phyloP scores from a whole-genome alignment of 257 asterid genomes.

The Datura wrightii region DNA sequence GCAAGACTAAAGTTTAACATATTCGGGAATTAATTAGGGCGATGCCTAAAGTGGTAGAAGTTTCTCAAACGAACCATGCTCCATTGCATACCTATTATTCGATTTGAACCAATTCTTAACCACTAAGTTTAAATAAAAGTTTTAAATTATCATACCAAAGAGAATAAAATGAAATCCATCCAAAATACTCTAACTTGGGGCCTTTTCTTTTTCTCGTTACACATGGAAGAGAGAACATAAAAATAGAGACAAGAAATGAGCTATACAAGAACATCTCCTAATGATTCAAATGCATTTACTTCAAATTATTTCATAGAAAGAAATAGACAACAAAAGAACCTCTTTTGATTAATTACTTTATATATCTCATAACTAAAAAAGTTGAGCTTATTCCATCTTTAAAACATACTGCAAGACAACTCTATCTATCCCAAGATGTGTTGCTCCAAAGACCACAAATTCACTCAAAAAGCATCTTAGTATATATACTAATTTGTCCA shows the following conservation, averaged over 20 bases:
- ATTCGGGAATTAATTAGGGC: neutral
- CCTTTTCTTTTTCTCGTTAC: too few species aligned
- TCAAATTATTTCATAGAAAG: neutral
- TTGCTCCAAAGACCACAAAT: neutral
- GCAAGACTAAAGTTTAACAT: neutral
- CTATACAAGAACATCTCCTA: too few species aligned
- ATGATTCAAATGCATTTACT: neutral
- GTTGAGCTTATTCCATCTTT: conserved; percentile 29
- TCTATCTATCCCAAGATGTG: neutral
- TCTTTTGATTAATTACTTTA: neutral
- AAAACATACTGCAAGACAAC: neutral
- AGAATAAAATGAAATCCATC: too few species aligned
- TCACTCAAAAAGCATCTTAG: neutral
- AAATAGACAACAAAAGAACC: neutral
- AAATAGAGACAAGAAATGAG: neutral
- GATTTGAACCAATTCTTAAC: too few species aligned
- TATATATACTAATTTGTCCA: neutral
- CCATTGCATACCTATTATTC: neutral
- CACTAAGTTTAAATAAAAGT: too few species aligned
- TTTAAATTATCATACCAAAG: too few species aligned
- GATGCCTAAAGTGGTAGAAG: neutral
- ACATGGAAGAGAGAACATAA: neutral
- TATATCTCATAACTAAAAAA: neutral
- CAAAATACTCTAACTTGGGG: too few species aligned
- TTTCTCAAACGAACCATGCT: neutral